Evolutionary conservation across 2,329 filamentous ascomycete genomes (phyloP).

Genomic region (Penicillium brasilianum): DNA sequence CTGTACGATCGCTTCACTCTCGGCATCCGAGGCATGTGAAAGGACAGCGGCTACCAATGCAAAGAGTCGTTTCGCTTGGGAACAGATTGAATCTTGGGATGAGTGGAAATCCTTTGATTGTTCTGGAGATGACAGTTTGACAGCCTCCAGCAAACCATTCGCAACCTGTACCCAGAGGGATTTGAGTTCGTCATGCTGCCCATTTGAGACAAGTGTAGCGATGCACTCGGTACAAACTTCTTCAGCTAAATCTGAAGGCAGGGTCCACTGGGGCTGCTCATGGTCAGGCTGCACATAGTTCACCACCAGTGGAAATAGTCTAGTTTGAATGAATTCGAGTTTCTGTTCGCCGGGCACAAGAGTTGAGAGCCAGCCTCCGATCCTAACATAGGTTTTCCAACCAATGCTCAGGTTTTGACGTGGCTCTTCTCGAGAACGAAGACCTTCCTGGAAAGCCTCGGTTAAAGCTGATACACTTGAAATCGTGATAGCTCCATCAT

Average conservation of each 20-base stretch:
- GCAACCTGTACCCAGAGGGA: conserved; percentile 69
- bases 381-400: conserved; percentile 76
- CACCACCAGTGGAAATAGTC: conserved; percentile 58
- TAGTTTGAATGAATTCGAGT: conserved; percentile 51
- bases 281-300: conserved; percentile 58
- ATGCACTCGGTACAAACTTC: conserved; percentile 49
- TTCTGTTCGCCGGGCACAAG: conserved; percentile 55
- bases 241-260: conserved; percentile 49
- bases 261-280: conserved; percentile 56
- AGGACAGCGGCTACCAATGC: conserved; percentile 55
- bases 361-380: conserved; percentile 60
- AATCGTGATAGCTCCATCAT: conserved; percentile 34
- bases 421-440: conserved; percentile 76
- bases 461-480: conserved; percentile 67
- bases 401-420: conserved; percentile 69
- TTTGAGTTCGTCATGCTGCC: conserved; percentile 56
- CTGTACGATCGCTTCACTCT: conserved; percentile 32
- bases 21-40: conserved; percentile 31
- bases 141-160: conserved; percentile 64
- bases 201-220: conserved; percentile 42
- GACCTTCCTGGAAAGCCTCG: conserved; percentile 70
- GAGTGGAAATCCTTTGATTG: conserved; percentile 75
- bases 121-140: conserved; percentile 78
- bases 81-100: conserved; percentile 72
- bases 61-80: conserved; percentile 72